A percentile compares a stretch with the other conserved stretches of the same genome.
Conservation (phyloP, 1,284 basidiomycete species). For the Moniliophthora roreri region DNA sequence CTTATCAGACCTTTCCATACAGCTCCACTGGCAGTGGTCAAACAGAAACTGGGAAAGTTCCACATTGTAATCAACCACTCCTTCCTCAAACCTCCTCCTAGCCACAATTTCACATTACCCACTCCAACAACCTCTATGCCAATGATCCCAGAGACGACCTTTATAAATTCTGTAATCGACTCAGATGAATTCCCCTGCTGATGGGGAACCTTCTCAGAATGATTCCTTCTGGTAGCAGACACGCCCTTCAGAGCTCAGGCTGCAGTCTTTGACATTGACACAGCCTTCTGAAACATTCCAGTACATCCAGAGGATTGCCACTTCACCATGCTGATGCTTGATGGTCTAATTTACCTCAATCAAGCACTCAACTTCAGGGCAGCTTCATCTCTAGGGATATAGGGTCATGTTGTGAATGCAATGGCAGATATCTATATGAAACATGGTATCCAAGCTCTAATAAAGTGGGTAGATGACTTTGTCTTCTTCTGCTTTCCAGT, state of each 20-base stretch:
- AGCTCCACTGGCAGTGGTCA: constrained; percentile 10
- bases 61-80: constrained; percentile 15
- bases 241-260: constrained; percentile 22
- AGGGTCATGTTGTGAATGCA: constrained; percentile 31
- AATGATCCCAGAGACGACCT: neutral
- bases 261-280: constrained; percentile 27
- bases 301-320: constrained; percentile 21
- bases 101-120: no score
- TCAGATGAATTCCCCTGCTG: neutral
- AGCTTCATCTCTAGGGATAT: constrained; percentile 27
- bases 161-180: constrained; percentile 9
- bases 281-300: constrained; percentile 27
- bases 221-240: neutral
- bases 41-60: constrained; percentile 13
- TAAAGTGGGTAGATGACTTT: constrained; percentile 40
- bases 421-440: constrained; percentile 15
- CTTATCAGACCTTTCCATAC: constrained; percentile 12
- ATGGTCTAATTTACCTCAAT: constrained; percentile 23
- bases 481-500: constrained; percentile 22
- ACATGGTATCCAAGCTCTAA: constrained; percentile 17
- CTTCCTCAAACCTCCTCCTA: neutral
- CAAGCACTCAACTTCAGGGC: constrained; percentile 29
- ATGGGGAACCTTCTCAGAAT: constrained; percentile 1
- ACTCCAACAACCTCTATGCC: neutral
- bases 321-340: constrained; percentile 22